Conservation (phyloP, 1,139 yeast species). For the Williopsis jadinii region DNA sequence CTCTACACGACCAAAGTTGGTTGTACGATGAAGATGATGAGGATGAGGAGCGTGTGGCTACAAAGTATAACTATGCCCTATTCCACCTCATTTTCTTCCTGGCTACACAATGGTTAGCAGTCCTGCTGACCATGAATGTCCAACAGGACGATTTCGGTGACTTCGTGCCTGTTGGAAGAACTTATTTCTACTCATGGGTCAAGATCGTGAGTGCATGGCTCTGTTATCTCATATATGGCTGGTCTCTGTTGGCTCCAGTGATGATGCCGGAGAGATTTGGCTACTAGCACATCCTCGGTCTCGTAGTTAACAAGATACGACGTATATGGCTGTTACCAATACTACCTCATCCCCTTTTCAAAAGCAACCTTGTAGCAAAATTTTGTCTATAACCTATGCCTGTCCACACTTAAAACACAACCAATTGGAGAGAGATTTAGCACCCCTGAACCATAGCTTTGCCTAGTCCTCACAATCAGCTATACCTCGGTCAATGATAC, state of each 20-base stretch:
- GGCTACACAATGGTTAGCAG: slow-evolving; percentile 97
- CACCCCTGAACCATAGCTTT: too few relatives aligned
- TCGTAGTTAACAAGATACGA: too few relatives aligned
- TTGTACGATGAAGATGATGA: slow-evolving; percentile 41
- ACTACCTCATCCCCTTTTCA: too few relatives aligned
- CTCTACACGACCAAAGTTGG: slow-evolving; percentile 64
- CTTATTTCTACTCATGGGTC: slow-evolving; percentile 93
- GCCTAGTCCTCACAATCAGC: slow-evolving; percentile 32
- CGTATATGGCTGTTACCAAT: too few relatives aligned
- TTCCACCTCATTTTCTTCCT: slow-evolving; percentile 89
- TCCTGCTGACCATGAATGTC: slow-evolving; percentile 85
- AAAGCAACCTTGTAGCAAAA: too few relatives aligned
- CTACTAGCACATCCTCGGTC: too few relatives aligned
- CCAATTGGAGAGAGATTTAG: too few relatives aligned
- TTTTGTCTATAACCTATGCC: too few relatives aligned
- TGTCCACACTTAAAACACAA: too few relatives aligned
- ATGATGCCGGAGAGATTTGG: slow-evolving; percentile 83
- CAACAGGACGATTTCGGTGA: slow-evolving; percentile 79
- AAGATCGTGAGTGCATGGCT: slow-evolving; percentile 91
- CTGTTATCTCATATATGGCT: slow-evolving; percentile 75
- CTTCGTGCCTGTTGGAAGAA: slow-evolving; percentile 94
- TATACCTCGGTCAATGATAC: slow-evolving; percentile 47
- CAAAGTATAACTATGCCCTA: slow-evolving; percentile 80
- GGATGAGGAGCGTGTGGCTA: slow-evolving; percentile 46
- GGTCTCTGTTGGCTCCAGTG: slow-evolving; percentile 91